Conservation (phyloP, 768 basidiomycete species). For the Psilocybe azurescens region DNA sequence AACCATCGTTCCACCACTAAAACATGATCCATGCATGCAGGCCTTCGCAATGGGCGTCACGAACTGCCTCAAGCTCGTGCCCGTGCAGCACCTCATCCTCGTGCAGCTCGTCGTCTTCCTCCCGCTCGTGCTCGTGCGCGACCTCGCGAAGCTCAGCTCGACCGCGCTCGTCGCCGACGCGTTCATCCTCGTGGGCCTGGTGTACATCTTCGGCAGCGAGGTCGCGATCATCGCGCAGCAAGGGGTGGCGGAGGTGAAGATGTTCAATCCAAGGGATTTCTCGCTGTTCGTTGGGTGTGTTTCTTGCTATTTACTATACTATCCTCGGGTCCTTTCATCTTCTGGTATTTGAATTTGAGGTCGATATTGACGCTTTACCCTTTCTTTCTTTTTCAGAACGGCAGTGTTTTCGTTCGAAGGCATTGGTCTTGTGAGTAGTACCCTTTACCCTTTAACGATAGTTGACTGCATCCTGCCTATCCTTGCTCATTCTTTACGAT, state of each 20-base stretch:
- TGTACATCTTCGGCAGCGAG: slow-evolving; percentile 92
- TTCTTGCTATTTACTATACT: neutral
- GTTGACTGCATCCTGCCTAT: neutral
- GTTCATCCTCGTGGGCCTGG: slow-evolving; percentile 88
- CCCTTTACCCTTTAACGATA: no score
- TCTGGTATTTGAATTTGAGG: no score
- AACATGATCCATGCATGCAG: slow-evolving; percentile 31
- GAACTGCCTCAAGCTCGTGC: slow-evolving; percentile 68
- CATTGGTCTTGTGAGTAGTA: slow-evolving; percentile 79
- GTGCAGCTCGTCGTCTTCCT: slow-evolving; percentile 87
- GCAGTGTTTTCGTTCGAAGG: slow-evolving; percentile 99
- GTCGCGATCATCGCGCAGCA: slow-evolving; percentile 63
- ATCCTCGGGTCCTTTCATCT: no score
- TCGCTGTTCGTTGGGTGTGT: slow-evolving; percentile 83
- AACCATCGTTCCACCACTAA: no score
- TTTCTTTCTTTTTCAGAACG: slow-evolving; percentile 43
- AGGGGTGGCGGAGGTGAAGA: slow-evolving; percentile 79
- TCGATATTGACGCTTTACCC: slow-evolving; percentile 37
- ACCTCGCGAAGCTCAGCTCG: slow-evolving; percentile 92
- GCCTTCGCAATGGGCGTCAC: slow-evolving; percentile 86
- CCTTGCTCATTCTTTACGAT: neutral
- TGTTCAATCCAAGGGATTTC: slow-evolving; percentile 92
- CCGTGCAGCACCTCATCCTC: slow-evolving; percentile 82
- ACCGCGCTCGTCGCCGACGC: slow-evolving; percentile 93
- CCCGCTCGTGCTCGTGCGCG: slow-evolving; percentile 87